These are phyloP conservation scores for Bipolaris gigantea DNA, from an alignment of 2,329 filamentous ascomycete species.

Conservation along the genomic window DNA sequence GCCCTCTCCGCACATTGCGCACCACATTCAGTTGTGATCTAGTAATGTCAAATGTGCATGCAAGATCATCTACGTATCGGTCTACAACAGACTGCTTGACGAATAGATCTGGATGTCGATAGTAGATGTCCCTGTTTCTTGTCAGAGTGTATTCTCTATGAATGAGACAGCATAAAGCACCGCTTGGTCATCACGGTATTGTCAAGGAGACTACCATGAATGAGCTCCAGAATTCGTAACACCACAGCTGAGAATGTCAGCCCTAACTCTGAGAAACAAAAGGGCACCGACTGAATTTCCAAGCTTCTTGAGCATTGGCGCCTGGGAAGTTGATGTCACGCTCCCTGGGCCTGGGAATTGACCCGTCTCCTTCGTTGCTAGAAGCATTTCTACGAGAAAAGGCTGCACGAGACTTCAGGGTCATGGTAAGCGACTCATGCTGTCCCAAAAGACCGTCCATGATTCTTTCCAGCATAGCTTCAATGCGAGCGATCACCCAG, in stretches of 20 bases:
- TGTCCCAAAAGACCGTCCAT: conserved; percentile 56
- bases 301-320: conserved; percentile 58
- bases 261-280: neutral
- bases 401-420: conserved; percentile 46
- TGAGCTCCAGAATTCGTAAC: conserved; percentile 58
- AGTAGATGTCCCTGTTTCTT: conserved; percentile 72
- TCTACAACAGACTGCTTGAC: conserved; percentile 69
- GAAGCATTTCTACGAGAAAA: conserved; percentile 24
- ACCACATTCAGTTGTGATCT: conserved; percentile 72
- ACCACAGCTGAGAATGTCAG: conserved; percentile 51
- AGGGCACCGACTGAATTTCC: conserved; percentile 55
- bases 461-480: conserved; percentile 58
- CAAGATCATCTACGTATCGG: conserved; percentile 72
- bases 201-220: conserved; percentile 55
- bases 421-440: conserved; percentile 52
- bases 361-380: neutral
- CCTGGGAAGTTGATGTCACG: conserved; percentile 56
- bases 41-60: conserved; percentile 66
- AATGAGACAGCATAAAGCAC: conserved; percentile 35
- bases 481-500: conserved; percentile 57
- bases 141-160: conserved; percentile 9
- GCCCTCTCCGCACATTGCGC: conserved; percentile 35
- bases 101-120: conserved; percentile 74
- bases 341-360: conserved; percentile 19
- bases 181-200: conserved; percentile 59